A percentile compares a stretch with the other conserved stretches of the same genome.
These are phyloP conservation scores for Ogataea pilisensis DNA, from an alignment of 805 yeast species.

Conservation along the genomic window DNA sequence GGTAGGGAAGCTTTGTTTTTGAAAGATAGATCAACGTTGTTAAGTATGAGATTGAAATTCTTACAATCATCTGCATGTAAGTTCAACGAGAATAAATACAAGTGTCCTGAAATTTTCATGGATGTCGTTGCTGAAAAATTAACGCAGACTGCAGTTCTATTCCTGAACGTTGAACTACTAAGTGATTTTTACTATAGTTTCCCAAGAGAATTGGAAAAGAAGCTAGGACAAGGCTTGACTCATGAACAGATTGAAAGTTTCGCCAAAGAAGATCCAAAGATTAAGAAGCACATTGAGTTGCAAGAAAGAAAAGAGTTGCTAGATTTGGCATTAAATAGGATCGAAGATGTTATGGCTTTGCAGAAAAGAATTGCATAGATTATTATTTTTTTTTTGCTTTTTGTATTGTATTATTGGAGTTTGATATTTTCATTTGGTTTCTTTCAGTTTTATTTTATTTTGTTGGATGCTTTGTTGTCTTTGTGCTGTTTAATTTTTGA, in stretches of 20 bases:
- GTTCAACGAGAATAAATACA: slow-evolving; percentile 73
- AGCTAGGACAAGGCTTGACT: slow-evolving; percentile 58
- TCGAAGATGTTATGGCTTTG: slow-evolving; percentile 76
- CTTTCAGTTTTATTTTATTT: too few species aligned
- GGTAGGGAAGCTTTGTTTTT: slow-evolving; percentile 86
- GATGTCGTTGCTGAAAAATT: slow-evolving; percentile 90
- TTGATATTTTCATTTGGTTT: too few species aligned
- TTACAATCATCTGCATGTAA: slow-evolving; percentile 74
- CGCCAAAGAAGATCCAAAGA: slow-evolving; percentile 92
- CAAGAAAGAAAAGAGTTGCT: slow-evolving; percentile 90
- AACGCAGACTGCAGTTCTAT: slow-evolving; percentile 88
- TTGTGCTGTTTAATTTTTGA: too few species aligned
- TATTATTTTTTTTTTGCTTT: too few species aligned
- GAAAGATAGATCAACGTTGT: slow-evolving; percentile 63
- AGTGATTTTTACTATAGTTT: slow-evolving; percentile 95
- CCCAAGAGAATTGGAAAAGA: slow-evolving; percentile 86
- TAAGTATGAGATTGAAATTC: slow-evolving; percentile 72
- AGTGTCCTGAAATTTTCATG: slow-evolving; percentile 91
- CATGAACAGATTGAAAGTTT: slow-evolving; percentile 79
- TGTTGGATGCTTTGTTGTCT: too few species aligned
- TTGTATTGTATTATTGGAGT: too few species aligned
- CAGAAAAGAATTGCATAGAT: slow-evolving; percentile 35
- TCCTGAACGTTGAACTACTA: slow-evolving; percentile 86
- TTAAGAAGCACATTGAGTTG: slow-evolving; percentile 84
- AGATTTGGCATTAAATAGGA: slow-evolving; percentile 77